Evolutionary conservation across 345 rosid species (phyloP), one percentile per base, ranked within the genome.

Genomic region (Syzygium oleosum): DNA sequence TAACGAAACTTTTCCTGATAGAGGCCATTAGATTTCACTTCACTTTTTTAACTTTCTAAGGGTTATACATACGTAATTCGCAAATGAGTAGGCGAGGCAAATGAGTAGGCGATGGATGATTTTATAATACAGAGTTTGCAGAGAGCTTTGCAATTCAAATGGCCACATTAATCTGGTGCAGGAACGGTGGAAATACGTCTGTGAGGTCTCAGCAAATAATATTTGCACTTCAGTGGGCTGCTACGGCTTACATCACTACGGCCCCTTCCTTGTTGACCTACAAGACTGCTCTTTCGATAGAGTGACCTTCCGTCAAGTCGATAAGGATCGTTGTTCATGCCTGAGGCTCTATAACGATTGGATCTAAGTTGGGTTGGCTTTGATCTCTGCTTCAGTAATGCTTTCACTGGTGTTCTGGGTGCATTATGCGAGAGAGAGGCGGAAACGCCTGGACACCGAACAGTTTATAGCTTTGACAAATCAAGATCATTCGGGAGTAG

Each of bases 131-230:
- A 52, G 55, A 52, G 19, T 52, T 77, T 15, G 85, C 55, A 52
- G 6, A 43, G 46, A 43, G 46, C 46, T 43, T 43, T 43, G 46
- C 46, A 43, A 52, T 52, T 52, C 6, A 15, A 52, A 14, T 52
- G 55, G 55, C 55, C 55, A 16, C 55, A 21, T 23, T 51, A 29
- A 21, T 63, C 38, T 4, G 53, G 52, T 65, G 25, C 89, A 95
- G 94, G 92, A 87, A 27, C 93, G 94, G 93, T 93, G 91, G 89
- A 92, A 88, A 1, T 91, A 78, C 46, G 63, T 91, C 7, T 96
- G 97, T 53, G 88, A 93, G 84, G 93, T 87, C 80, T 90, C 94
- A 46, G 84, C 85, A 52, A 86, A 85, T 43, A 95, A 92, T 29
- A 86, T 88, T 38, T 93, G 95, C 53, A 86, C 73, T 9, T 88